Base-by-base conservation (phyloP, 108 stramenopile genomes). In the Stephanodiscus minutulus region DNA sequence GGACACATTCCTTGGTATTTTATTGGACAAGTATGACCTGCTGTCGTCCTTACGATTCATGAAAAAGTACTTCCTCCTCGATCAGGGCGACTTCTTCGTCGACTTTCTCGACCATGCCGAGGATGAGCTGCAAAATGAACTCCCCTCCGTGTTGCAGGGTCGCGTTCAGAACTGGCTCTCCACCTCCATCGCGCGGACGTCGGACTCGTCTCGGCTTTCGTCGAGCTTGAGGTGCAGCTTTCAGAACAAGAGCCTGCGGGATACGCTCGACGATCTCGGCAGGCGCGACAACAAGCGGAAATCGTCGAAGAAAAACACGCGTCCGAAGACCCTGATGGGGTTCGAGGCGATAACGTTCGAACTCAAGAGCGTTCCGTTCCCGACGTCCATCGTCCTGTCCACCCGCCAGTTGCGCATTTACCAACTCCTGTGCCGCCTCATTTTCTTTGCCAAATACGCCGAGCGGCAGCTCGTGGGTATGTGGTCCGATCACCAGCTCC, bases 371-470 rank as follows among this genome's bases (percentile, higher is more conserved):
- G 89, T 98, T 29, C 85, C 86, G 10, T 99, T 97, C 80, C 99
- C 99, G 12, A 71, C 91, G 0, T 95, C 96, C 15, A 74, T 99
- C 37, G 81, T 99, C 22, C 68, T 99, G 17, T 94, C 95, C 0
- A 64, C 80, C 29, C 74, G 77, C 8, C 82, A 82, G 27, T 76
- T 98, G 53, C 83, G 83, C 18, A 97, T 87, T 64, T 99, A 99
- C 77, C 97, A 97, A 82, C 83, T 98, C 36, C 65, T 98, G 27
- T 99, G 98, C 73, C 89, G 99, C 24, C 97, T 96, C 66, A 73
- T 99, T n/a, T 98, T 98, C 82, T 97, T 98, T 70, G 87, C 90
- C 35, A 99, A 98, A 84, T 92, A 97, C 74, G 97, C 97, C 17
- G 98, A 98, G 83, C 86, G 96, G n/a, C 85, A 89, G 39, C 91